A percentile compares a stretch with the other conserved stretches of the same genome.
phyloP scores from a whole-genome alignment of 2,329 filamentous ascomycete genomes.

The Epichloe glyceriae region DNA sequence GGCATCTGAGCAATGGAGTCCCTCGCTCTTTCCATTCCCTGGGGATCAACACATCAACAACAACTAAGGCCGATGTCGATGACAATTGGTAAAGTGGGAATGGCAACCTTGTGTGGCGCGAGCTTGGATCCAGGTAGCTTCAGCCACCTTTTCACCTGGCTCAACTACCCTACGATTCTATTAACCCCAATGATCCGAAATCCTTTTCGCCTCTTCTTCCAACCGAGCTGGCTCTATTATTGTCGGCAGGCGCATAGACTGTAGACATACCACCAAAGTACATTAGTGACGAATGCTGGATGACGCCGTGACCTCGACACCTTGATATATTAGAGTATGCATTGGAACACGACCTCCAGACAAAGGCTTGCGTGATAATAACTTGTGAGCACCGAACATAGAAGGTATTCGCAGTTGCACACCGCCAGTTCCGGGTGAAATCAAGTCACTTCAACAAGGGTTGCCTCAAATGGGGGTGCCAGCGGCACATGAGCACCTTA shows the following conservation, averaged over 20 bases:
- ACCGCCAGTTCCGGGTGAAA: too few species aligned
- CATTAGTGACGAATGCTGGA: not conserved
- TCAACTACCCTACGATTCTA: not conserved
- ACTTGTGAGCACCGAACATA: too few species aligned
- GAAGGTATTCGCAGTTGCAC: too few species aligned
- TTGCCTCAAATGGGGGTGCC: not conserved
- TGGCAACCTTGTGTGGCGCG: conserved; percentile 14
- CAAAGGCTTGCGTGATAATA: too few species aligned
- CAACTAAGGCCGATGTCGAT: not conserved
- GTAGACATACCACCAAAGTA: not conserved
- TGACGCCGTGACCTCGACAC: not conserved
- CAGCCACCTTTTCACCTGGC: conserved; percentile 8
- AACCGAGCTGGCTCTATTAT: not conserved
- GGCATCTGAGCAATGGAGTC: too few species aligned
- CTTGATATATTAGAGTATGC: too few species aligned
- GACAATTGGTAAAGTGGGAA: not conserved
- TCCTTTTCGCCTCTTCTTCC: not conserved
- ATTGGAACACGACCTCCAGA: too few species aligned
- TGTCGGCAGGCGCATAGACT: not conserved
- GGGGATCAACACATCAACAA: too few species aligned
- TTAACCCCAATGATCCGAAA: too few species aligned
- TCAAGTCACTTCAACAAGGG: too few species aligned
- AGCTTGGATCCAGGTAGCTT: conserved; percentile 10
- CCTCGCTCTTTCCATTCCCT: too few species aligned
- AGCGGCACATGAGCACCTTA: not conserved